phyloP scores from a whole-genome alignment of 2,329 filamentous ascomycete genomes.

The Neocatenulostroma microsporum region DNA sequence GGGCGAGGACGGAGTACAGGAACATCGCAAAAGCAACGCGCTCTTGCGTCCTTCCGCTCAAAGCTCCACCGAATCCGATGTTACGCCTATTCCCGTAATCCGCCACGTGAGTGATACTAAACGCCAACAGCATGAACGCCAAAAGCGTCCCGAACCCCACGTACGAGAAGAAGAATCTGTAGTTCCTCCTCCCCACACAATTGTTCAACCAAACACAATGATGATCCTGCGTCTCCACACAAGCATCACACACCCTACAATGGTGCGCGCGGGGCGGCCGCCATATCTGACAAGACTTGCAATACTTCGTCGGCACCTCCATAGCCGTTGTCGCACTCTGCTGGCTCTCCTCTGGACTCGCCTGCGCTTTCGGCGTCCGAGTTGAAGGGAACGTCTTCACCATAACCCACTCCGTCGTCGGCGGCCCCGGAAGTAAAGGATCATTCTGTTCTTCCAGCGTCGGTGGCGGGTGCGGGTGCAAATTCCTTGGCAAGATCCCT shows the following conservation, averaged over 20 bases:
- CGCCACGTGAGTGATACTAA: conserved; percentile 72
- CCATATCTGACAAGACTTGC: conserved; percentile 97
- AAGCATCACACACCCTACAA: conserved; percentile 94
- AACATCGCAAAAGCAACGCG: conserved; percentile 64
- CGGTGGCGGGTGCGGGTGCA: conserved; percentile 83
- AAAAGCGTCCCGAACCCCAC: conserved; percentile 72
- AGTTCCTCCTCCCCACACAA: conserved; percentile 92
- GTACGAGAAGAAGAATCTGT: conserved; percentile 95
- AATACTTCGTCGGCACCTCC: conserved; percentile 98
- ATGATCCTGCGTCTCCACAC: conserved; percentile 93
- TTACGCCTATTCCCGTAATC: conserved; percentile 58
- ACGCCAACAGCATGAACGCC: conserved; percentile 65
- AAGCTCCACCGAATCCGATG: conserved; percentile 62
- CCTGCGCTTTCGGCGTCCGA: not conserved
- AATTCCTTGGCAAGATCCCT: conserved; percentile 84
- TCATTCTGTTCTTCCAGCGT: conserved; percentile 62
- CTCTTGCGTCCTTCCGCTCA: conserved; percentile 21
- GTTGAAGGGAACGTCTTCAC: conserved; percentile 42
- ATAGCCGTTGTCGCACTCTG: conserved; percentile 57
- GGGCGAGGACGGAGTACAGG: conserved; percentile 67
- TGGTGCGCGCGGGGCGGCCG: conserved; percentile 91
- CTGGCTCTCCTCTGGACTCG: not conserved
- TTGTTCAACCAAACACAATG: conserved; percentile 99
- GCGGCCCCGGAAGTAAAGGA: conserved; percentile 69
- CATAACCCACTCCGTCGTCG: conserved; percentile 89